Percentiles rank a stretch among this genome's conserved stretches.
Conservation (phyloP, 2,329 filamentous ascomycete genomes). For the Exophiala xenobiotica region DNA sequence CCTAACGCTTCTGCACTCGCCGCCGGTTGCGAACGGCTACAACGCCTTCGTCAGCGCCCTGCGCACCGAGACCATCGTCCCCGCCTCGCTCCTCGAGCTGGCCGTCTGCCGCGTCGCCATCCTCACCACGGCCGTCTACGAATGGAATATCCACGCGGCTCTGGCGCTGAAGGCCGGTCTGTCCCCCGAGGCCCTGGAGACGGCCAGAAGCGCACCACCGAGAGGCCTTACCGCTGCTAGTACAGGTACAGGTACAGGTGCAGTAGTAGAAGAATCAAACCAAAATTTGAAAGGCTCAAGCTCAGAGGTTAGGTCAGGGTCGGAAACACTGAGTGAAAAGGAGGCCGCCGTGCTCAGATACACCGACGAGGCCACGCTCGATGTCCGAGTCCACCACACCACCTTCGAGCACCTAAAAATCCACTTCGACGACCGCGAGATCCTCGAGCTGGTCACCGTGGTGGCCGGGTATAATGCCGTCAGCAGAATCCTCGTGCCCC, state of each 20-base stretch:
- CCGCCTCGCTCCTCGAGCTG: conserved; percentile 63
- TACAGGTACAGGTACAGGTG: no score
- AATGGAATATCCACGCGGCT: conserved; percentile 78
- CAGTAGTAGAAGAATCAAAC: no score
- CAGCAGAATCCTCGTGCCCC: conserved; percentile 75
- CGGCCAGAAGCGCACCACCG: conserved; percentile 29
- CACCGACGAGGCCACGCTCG: conserved; percentile 78
- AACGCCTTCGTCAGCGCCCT: conserved; percentile 58
- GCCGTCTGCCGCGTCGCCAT: conserved; percentile 79
- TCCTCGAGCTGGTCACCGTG: conserved; percentile 79
- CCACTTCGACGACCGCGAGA: conserved; percentile 51
- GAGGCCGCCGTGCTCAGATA: conserved; percentile 71
- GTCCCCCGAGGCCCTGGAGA: conserved; percentile 28
- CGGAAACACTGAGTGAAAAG: conserved; percentile 52
- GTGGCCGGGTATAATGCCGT: conserved; percentile 83
- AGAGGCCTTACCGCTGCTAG: conserved; percentile 46
- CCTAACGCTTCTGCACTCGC: conserved; percentile 71
- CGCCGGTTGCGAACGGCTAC: conserved; percentile 70
- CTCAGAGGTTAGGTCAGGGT: no score
- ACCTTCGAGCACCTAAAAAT: conserved; percentile 67
- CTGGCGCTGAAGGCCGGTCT: conserved; percentile 49
- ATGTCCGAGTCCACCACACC: conserved; percentile 65
- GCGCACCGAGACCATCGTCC: conserved; percentile 50
- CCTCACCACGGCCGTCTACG: conserved; percentile 77
- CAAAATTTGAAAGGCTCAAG: no score